Base-by-base conservation (phyloP, 768 basidiomycete species). In the Leccinum arenicola region DNA sequence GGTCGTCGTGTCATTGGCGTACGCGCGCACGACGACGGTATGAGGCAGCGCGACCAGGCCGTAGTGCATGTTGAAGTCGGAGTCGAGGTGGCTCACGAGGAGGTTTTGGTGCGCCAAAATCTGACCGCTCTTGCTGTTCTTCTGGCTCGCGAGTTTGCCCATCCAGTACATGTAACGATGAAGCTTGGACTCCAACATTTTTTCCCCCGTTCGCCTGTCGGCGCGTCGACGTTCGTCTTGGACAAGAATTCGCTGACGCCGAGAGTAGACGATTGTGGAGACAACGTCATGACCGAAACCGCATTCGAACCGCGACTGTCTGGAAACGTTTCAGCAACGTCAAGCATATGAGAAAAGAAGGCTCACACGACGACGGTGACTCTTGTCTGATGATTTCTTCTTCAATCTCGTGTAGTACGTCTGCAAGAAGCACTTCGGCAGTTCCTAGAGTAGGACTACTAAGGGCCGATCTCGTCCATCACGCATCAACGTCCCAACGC, bases 1-100 rank as follows among this genome's bases (percentile, higher is more conserved):
- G 82, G 70, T 99, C 97, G 64, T 99, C 2, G 89, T 84, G 68
- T 98, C 97, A 50, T 95, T 95, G 0, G 90, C 86, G 68, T 94
- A 99, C 1, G 92, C 83, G 3, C 95, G 84, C 31, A 99, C 83
- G 43, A 98, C 73, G 19, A 98, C 85, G 0, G 89, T 87, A 64
- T 97, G 84, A 65, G 89, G 87, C 0, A 90, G 85, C 4, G 80
- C 68, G 31, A 98, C 72, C 14, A 99, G 70, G 0, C 95, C 95
- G 62, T 93, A 98, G 63, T 85, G 78, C 15, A 80, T 75, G 65
- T 95, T 87, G 63, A 91, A 95, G 52, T 88, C 87, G 12, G 74
- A 72, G 43, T 77, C 77, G 14, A 82, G 66, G n/a, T 74, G 70
- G 38, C 71, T 72, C 3, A 64, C 61, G 17, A 72, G 58, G 2